Evolutionary conservation across 2,329 filamentous ascomycete species (phyloP).

Genomic region (Emydomyces testavorans): DNA sequence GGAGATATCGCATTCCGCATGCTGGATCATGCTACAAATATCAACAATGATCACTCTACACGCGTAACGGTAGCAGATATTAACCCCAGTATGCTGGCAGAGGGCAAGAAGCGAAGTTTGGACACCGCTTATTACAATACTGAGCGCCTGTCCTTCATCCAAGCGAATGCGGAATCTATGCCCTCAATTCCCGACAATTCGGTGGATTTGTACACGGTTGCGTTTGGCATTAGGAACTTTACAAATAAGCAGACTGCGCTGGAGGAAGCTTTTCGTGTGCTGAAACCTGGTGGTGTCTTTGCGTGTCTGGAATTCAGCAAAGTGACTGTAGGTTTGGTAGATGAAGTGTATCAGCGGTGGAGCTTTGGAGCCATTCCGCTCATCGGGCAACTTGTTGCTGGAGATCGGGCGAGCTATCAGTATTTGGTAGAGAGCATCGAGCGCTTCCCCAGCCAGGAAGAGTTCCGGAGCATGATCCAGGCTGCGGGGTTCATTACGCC

Average conservation of each 20-base stretch:
- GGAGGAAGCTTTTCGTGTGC: constrained; percentile 69
- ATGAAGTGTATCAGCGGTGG: constrained; percentile 87
- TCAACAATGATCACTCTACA: constrained; percentile 69
- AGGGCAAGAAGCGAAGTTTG: constrained; percentile 68
- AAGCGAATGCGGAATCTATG: constrained; percentile 80
- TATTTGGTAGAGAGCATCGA: constrained; percentile 98
- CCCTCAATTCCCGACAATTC: constrained; percentile 52
- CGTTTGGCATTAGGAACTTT: constrained; percentile 96
- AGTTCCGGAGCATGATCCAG: constrained; percentile 54
- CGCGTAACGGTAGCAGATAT: constrained; percentile 90
- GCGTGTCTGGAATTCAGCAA: constrained; percentile 94
- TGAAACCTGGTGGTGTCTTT: constrained; percentile 91
- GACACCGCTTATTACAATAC: constrained; percentile 48
- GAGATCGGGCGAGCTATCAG: constrained; percentile 91
- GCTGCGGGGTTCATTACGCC: constrained; percentile 73
- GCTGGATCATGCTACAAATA: constrained; percentile 70
- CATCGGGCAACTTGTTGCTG: constrained; percentile 89
- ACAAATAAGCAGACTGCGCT: constrained; percentile 78
- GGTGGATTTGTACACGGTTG: constrained; percentile 94
- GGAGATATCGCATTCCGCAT: constrained; percentile 97
- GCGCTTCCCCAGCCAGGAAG: constrained; percentile 72
- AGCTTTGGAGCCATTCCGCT: constrained; percentile 88
- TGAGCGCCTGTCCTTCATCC: constrained; percentile 57
- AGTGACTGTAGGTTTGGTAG: constrained; percentile 64
- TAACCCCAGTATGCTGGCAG: constrained; percentile 85